These are phyloP conservation scores for Akanthomyces muscarius DNA, from an alignment of 2,329 filamentous ascomycete genomes.

Conservation along the genomic window DNA sequence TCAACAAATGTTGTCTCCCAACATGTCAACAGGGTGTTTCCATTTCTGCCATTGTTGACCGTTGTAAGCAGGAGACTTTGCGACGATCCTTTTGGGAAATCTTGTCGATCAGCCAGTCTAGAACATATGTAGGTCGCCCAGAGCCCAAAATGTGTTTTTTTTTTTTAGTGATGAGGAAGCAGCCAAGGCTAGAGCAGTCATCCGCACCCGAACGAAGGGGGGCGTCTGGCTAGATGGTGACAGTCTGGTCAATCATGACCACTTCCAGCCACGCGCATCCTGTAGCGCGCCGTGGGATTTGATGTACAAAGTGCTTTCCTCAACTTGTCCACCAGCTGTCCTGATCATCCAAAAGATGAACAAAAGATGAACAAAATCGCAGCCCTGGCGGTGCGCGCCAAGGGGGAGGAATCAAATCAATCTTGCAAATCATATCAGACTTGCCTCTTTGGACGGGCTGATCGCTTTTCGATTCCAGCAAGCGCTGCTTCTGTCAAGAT, in stretches of 20 bases:
- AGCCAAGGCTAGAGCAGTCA: not conserved
- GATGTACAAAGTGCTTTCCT: not conserved
- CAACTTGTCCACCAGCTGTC: not conserved
- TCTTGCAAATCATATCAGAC: not conserved
- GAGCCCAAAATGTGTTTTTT: not conserved
- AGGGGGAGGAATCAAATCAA: not conserved
- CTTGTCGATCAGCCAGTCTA: slow-evolving; percentile 9
- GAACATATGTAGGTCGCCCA: not conserved
- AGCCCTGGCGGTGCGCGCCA: not conserved
- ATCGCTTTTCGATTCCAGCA: not conserved
- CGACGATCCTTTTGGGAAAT: not conserved
- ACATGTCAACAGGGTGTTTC: too few relatives aligned
- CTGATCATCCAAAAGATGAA: not conserved
- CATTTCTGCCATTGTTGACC: not conserved
- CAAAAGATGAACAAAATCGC: not conserved
- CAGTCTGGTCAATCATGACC: not conserved
- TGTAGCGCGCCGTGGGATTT: too few relatives aligned
- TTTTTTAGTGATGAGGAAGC: not conserved
- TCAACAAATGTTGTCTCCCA: not conserved
- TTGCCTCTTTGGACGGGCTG: not conserved
- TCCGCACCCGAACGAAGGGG: not conserved
- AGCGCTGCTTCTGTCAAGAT: not conserved
- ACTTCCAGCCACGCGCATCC: not conserved
- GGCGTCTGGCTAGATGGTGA: not conserved
- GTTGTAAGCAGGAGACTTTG: slow-evolving; percentile 6